phyloP scores from a whole-genome alignment of 345 rosid genomes.

The Odontarrhena argentea region DNA sequence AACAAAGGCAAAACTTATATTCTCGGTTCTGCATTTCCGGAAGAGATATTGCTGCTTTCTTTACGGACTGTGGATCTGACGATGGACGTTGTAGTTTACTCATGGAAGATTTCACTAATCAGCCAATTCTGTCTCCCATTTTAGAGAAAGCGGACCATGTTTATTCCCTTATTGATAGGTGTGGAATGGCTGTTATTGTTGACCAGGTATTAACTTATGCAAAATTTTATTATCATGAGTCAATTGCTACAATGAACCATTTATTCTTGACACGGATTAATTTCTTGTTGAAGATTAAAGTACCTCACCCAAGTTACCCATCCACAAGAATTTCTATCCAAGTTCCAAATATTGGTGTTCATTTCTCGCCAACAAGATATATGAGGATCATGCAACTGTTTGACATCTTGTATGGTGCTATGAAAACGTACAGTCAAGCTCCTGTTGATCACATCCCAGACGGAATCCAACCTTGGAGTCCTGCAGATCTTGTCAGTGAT shows the following conservation, averaged over 20 bases:
- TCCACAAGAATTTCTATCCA: constrained; percentile 88
- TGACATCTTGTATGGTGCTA: constrained; percentile 56
- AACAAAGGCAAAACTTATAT: constrained; percentile 79
- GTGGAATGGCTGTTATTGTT: constrained; percentile 95
- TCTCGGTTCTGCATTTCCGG: constrained; percentile 91
- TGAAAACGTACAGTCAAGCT: constrained; percentile 68
- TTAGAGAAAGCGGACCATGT: constrained; percentile 48
- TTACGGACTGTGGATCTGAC: constrained; percentile 68
- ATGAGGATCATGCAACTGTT: constrained; percentile 70
- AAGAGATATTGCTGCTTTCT: constrained; percentile 95
- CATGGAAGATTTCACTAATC: constrained; percentile 47
- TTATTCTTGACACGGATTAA: constrained; percentile 25
- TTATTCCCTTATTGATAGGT: constrained; percentile 88
- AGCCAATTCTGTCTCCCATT: constrained; percentile 47
- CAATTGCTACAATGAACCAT: constrained; percentile 28
- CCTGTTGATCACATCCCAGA: constrained; percentile 61
- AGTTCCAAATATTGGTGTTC: constrained; percentile 96
- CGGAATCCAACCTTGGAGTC: constrained; percentile 62
- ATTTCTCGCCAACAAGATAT: constrained; percentile 88
- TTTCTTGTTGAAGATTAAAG: constrained; percentile 67
- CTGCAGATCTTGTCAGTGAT: constrained; percentile 69
- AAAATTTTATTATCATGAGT: constrained; percentile 25
- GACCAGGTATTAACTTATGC: constrained; percentile 71
- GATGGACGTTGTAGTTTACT: constrained; percentile 47
- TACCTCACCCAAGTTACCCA: constrained; percentile 81